Evolutionary conservation across 352 stramenopile genomes (phyloP), one percentile per base, ranked within the genome.

Genomic region (Plasmopara muralis): DNA sequence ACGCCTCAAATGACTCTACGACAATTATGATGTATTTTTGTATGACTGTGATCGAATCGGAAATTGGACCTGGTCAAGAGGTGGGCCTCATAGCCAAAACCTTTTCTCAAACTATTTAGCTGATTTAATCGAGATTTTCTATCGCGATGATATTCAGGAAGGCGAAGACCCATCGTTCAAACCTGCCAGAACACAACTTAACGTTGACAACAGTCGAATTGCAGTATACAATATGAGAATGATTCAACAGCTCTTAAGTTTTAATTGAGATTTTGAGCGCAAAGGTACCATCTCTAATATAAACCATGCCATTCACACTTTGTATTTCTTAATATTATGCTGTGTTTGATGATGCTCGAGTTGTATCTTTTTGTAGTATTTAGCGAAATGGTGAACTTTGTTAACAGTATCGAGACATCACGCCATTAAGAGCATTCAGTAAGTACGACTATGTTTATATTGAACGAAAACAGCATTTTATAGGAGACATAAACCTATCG

Each of bases 121-220:
- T 0, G 34, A 50, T 40, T 40, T 57, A 30, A 50, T 33, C 3
- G 34, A 13, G 18, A 14, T 57, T n/a, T 50, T 46, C n/a, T 57
- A 57, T 46, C 18, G 31, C 10, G 50, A 57, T 50, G 50, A 50
- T 40, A 50, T 57, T 20, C 15, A 57, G 28, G 30, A 40, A 38
- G 50, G 31, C 12, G 41, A 57, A 25, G 47, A 54, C 13, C 47
- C 35, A 39, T 9, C 6, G 4, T 9, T 55, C 15, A 41, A 57
- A 31, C 50, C 50, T 25, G 50, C 31, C 10, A 52, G 28, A 34
- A 13, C 10, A 31, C 50, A 57, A 30, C 49, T 55, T 30, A n/a
- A 57, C 15, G 50, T 57, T 35, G 50, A 50, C 33, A 50, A 57
- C 14, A 57, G 50, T 33, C 33, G 33, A 39, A 49, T 57, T 18